Evolutionary conservation across 2,329 filamentous ascomycete genomes (phyloP).

Genomic region (Dothistroma pini): DNA sequence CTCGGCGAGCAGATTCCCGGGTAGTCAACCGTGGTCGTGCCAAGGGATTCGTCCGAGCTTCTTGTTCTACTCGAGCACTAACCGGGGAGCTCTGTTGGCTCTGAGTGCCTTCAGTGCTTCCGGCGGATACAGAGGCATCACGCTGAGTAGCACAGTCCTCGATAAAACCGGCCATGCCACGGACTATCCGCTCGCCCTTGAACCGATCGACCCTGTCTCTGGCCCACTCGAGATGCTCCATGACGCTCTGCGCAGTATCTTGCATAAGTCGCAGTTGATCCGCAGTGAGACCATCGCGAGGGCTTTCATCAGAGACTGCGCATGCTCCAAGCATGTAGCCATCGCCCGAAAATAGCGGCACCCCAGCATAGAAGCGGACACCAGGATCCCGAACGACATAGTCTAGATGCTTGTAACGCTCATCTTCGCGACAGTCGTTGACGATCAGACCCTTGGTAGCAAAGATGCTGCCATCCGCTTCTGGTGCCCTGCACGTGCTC

Average conservation of each 20-base stretch:
- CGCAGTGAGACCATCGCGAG: slow-evolving; percentile 49
- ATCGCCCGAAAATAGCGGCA: slow-evolving; percentile 57
- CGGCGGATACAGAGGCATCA: slow-evolving; percentile 3
- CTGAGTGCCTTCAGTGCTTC: not conserved
- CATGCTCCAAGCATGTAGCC: slow-evolving; percentile 59
- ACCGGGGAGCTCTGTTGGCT: not conserved
- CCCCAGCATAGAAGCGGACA: slow-evolving; percentile 53
- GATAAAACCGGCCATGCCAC: slow-evolving; percentile 50
- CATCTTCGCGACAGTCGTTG: slow-evolving; percentile 33
- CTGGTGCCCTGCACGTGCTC: slow-evolving; percentile 14
- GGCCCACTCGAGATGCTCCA: slow-evolving; percentile 59
- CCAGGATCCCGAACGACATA: slow-evolving; percentile 27
- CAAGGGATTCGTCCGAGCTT: not conserved
- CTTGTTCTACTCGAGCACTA: not conserved
- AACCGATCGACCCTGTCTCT: slow-evolving; percentile 51
- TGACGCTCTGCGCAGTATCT: slow-evolving; percentile 54
- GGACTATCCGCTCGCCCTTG: slow-evolving; percentile 52
- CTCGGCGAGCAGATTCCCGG: slow-evolving; percentile 14
- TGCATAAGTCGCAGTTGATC: slow-evolving; percentile 54
- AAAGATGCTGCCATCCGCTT: slow-evolving; percentile 18
- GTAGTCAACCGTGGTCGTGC: slow-evolving; percentile 12
- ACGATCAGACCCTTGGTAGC: slow-evolving; percentile 22
- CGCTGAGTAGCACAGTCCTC: slow-evolving; percentile 20
- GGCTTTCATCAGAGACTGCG: slow-evolving; percentile 56
- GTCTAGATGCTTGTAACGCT: slow-evolving; percentile 32